Conservation (phyloP, 805 yeast species). For the Ogataea methanolica region DNA sequence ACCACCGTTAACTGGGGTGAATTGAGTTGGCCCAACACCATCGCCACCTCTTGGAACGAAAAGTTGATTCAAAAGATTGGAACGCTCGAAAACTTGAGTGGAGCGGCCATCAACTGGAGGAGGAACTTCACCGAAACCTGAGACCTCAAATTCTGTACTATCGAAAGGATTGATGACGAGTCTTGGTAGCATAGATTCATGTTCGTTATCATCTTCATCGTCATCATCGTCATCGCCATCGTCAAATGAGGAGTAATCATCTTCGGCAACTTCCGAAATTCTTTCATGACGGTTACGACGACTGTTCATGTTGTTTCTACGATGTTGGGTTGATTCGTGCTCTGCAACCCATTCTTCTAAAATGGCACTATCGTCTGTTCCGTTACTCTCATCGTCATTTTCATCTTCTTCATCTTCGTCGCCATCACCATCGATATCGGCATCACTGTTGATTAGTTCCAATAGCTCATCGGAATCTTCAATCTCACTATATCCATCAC, state of each 20-base stretch:
- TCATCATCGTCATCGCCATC: slow-evolving; percentile 1
- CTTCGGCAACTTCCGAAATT: slow-evolving; percentile 7
- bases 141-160: slow-evolving; percentile 5
- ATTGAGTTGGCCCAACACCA: slow-evolving; percentile 8
- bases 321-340: slow-evolving; percentile 22
- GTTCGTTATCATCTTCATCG: slow-evolving; percentile 6
- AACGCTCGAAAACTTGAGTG: slow-evolving; percentile 4
- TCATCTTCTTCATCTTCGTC: slow-evolving; percentile 19
- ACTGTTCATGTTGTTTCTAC: slow-evolving; percentile 8
- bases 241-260: slow-evolving; percentile 11
- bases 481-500: slow-evolving; percentile 17
- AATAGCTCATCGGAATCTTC: slow-evolving; percentile 16
- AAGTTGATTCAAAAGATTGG: slow-evolving; percentile 8
- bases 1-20: slow-evolving; percentile 12
- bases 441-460: slow-evolving; percentile 14
- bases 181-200: slow-evolving; percentile 5
- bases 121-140: slow-evolving; percentile 7
- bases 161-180: slow-evolving; percentile 5
- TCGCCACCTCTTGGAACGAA: slow-evolving; percentile 12
- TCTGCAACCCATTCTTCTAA: slow-evolving; percentile 31
- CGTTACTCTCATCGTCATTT: slow-evolving; percentile 8
- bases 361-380: slow-evolving; percentile 28
- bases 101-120: slow-evolving; percentile 6
- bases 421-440: slow-evolving; percentile 19
- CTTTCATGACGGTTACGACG: slow-evolving; percentile 3